Evolutionary conservation across 2,329 filamentous ascomycete genomes (phyloP).

Genomic region (Cladosporium sp.): DNA sequence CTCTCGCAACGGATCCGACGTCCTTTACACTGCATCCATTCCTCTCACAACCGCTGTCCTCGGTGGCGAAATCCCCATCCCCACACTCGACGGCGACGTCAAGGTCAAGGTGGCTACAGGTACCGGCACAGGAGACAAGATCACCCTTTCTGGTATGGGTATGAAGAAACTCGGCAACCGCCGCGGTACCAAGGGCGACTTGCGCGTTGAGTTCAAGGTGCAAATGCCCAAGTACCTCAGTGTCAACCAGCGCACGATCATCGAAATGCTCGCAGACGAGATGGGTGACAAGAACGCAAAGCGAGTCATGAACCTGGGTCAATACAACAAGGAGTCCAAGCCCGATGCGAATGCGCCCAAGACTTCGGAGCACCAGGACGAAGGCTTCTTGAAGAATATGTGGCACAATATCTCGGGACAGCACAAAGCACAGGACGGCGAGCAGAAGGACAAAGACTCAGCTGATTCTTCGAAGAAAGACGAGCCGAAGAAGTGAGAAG

Average conservation of each 20-base stretch:
- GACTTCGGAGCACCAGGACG: constrained; percentile 62
- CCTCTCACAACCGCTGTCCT: constrained; percentile 90
- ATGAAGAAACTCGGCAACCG: constrained; percentile 77
- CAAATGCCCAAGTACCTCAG: constrained; percentile 91
- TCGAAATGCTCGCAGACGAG: constrained; percentile 96
- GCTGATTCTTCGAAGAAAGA: background rate
- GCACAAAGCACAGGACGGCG: constrained; percentile 28
- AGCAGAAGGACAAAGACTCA: background rate
- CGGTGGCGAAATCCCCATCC: constrained; percentile 83
- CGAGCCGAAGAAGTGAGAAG: background rate
- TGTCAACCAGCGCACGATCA: constrained; percentile 83
- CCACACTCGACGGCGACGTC: constrained; percentile 85
- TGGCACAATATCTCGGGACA: constrained; percentile 92
- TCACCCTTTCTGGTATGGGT: constrained; percentile 84
- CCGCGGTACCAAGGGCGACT: constrained; percentile 67
- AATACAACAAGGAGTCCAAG: constrained; percentile 38
- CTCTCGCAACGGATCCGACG: constrained; percentile 78
- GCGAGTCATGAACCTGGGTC: constrained; percentile 76
- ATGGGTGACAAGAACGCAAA: constrained; percentile 89
- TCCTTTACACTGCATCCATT: constrained; percentile 86
- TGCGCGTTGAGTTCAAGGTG: constrained; percentile 92
- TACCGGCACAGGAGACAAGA: constrained; percentile 85
- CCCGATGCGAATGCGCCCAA: constrained; percentile 14
- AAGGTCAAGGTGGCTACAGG: constrained; percentile 88
- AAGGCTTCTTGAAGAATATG: constrained; percentile 86